A percentile compares a stretch with the other conserved stretches of the same genome.
Evolutionary conservation across 345 rosid species (phyloP).

Genomic region (Sapria himalayana): DNA sequence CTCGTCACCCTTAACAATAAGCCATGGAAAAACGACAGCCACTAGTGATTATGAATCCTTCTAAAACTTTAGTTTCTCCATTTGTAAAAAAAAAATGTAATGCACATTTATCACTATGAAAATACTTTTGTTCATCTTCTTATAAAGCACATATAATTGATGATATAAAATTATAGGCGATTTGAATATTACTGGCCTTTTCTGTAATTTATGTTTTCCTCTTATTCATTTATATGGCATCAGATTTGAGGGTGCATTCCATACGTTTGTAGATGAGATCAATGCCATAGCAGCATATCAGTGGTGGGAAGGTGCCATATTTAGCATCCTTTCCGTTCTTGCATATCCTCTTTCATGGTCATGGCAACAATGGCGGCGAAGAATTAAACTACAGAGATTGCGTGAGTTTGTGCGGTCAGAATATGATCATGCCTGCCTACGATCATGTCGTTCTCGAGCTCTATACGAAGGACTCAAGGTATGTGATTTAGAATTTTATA

Average conservation of each 20-base stretch:
- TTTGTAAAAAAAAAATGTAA: too few relatives aligned
- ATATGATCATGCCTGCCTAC: constrained; percentile 93
- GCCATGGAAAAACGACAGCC: too few relatives aligned
- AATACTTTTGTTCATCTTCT: too few relatives aligned
- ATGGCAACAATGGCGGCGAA: constrained; percentile 95
- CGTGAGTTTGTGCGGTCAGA: constrained; percentile 98
- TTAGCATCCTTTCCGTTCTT: constrained; percentile 60
- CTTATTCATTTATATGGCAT: constrained; percentile 10
- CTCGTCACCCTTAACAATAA: too few relatives aligned
- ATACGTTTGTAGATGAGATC: constrained; percentile 86
- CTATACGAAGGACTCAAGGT: constrained; percentile 99
- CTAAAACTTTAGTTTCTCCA: too few relatives aligned
- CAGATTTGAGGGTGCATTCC: constrained; percentile 92
- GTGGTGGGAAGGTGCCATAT: constrained; percentile 99
- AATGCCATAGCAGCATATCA: constrained; percentile 89
- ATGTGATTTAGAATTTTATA: constrained; percentile 8
- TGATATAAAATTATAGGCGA: too few relatives aligned
- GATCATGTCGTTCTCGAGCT: constrained; percentile 98
- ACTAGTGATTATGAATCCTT: too few relatives aligned
- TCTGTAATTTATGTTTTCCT: too few relatives aligned
- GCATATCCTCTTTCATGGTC: constrained; percentile 91
- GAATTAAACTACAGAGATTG: constrained; percentile 58
- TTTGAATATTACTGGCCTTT: too few relatives aligned
- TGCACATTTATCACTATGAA: too few relatives aligned
- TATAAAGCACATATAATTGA: too few relatives aligned